Evolutionary conservation across 192 early-diverging fungal genomes (phyloP).

Genomic region (Coemansia sp.): DNA sequence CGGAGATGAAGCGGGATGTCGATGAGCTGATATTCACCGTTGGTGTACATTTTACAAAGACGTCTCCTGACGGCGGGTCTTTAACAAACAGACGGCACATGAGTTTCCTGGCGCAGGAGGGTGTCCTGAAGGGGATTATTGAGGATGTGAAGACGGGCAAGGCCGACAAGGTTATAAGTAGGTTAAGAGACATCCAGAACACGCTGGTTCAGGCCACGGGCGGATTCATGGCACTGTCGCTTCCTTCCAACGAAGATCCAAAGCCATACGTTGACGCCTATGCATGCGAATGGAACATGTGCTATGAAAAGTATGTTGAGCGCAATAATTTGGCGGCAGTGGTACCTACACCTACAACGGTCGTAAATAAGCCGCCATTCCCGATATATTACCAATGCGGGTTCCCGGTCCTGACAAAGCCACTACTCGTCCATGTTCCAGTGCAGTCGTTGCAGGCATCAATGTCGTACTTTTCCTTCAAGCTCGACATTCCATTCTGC

Average conservation of each 20-base stretch:
- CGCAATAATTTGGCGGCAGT: not conserved
- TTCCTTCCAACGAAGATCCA: conserved; percentile 12
- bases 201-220: conserved; percentile 6
- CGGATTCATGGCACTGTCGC: conserved; percentile 24
- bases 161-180: conserved; percentile 5
- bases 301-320: conserved; percentile 5
- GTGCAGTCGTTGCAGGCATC: conserved; percentile 55
- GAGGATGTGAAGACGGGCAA: conserved; percentile 16
- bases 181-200: conserved; percentile 14
- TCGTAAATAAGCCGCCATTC: conserved; percentile 26
- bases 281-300: conserved; percentile 27
- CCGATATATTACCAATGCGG: conserved; percentile 46
- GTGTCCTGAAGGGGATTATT: conserved; percentile 61
- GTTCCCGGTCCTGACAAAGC: conserved; percentile 38
- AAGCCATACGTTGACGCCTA: conserved; percentile 21
- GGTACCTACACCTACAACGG: not conserved
- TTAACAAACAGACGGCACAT: conserved; percentile 61
- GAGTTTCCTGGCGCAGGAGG: conserved; percentile 69
- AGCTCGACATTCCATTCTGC: conserved; percentile 33
- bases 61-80: conserved; percentile 33
- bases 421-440: conserved; percentile 53
- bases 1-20: conserved; percentile 70
- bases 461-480: conserved; percentile 40
- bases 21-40: conserved; percentile 57
- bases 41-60: conserved; percentile 38